Evolutionary conservation across 2,329 filamentous ascomycete genomes (phyloP), one percentile per base, ranked within the genome.

Genomic region (Huntiella decipiens): DNA sequence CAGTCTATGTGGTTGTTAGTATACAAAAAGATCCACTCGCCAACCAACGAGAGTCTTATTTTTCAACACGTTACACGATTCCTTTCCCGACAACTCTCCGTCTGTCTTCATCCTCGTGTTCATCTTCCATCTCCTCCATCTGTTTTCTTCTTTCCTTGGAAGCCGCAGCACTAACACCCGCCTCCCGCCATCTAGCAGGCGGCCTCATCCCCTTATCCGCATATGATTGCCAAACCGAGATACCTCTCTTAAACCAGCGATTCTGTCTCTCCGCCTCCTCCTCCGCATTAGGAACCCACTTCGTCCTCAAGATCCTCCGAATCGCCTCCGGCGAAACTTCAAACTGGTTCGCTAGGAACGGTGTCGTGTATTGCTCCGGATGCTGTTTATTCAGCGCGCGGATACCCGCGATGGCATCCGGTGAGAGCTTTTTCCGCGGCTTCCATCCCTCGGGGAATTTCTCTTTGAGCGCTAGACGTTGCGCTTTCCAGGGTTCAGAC

Each of bases 361-460:
- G 61, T 1, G 82, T 92, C 3, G 79, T 82, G 63, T 86, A 95
- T 48, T 71, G 68, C 2, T 80, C 70, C 0, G 88, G 85, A 51
- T 85, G 79, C 54, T 85, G 77, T 19, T 71, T 65, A 59, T 95
- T 76, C 32, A 98, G 67, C 15, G 82, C 79, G 37, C 86, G 77
- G 54, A 98, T 93, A 37, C 86, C 87, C n/a, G 82, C 79, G 31
- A 95, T 67, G 1, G 87, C 85, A 60, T 96, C 88, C 0, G 91
- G 91, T 0, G 91, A 96, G 7, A 98, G 70, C 49, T 79, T 79
- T 61, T 93, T 95, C 42, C 73, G 71, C 28, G 91, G 88, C 22
- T 71, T 70, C 87, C 88, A 98, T 7, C 79, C 76, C 5, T 79
- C 73, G 1, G 75, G 75, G 52, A 95, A 91, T 56, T 96, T 98